Evolutionary conservation across 805 yeast genomes (phyloP), one percentile per base, ranked within the genome.

Genomic region (Novakomyces olei): DNA sequence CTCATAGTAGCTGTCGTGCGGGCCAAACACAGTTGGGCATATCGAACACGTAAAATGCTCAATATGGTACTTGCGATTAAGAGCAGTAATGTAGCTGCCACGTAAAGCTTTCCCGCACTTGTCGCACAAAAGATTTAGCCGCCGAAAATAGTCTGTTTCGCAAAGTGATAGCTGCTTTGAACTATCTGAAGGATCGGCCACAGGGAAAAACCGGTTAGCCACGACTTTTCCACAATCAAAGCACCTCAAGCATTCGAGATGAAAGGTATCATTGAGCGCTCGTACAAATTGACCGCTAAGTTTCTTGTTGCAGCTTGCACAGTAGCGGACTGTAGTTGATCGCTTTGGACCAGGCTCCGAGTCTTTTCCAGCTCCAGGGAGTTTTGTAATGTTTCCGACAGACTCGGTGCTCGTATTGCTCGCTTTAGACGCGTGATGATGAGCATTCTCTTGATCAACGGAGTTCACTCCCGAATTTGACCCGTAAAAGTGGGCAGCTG

Each of bases 21-120:
- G 69, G 20, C 85, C 93, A 51, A 91, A 88, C 17, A 77, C 77
- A 35, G 71, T 71, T 26, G 72, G 67, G 49, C 98, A 88, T 20
- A 79, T 68, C 5, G 75, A 70, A 55, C 98, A 91, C 35, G 79
- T 76, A 53, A 91, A 88, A 53, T 88, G 98, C 43, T 88, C 94
- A 33, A 85, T 72, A 46, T 88, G 96, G 50, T 80, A 88, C 46
- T 85, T 77, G 43, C 72, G 69, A 8, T 92, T 92, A 44, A 83
- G 65, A 0, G 95, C 95, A 1, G 93, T 83, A 37, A 83, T 81
- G 53, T 85, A 85, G 1, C 92, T 76, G 0, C 95, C 95, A 43
- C 94, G 57, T 32, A 91, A 60, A 3, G 93, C 92, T 17, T 65
- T 67, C 40, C 78, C 68, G 55, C 99, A 88, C 12, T 70, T 76